Base-by-base conservation (phyloP, 257 asterid genomes). In the Fraxinus quadrangulata region DNA sequence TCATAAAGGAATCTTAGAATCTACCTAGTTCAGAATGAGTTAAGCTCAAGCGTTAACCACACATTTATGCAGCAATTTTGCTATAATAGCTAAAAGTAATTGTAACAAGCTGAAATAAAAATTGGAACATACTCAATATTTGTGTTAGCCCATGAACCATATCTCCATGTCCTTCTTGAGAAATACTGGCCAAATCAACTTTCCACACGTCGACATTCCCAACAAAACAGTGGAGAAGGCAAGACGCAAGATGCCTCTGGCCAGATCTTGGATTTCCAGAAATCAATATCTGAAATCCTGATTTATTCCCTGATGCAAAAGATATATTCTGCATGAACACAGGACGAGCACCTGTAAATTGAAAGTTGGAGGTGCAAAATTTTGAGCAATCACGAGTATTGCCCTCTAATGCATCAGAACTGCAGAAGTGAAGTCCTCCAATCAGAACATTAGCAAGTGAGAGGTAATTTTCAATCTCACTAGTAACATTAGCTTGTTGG, bases 111-210 rank as follows among this genome's bases (percentile, higher is more conserved):
- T 49, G 73, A 70, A 71, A 83, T 36, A 45, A 74, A 63, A 75
- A 84, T 76, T 59, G 8, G 28, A 71, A 81, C 98, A 81, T 96
- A 96, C 99, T 88, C 88, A 96, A 80, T 79, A 90, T 86, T 40
- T 77, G 89, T 28, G 94, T 89, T 75, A 96, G 83, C 80, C 99
- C 98, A 81, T 88, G 94, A 85, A 92, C 82, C 92, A 90, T 84
- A 88, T 96, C 99, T 73, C 99, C 99, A 75, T 80, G 97, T 65
- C 98, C 99, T 90, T 93, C 97, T 80, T 89, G 97, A 69, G 92
- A 92, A 74, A 92, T 85, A 70, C 97, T 86, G 77, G 99, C 97
- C 89, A 90, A 80, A 83, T 96, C 98, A 85, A 96, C 86, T 87
- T 93, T 96, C 86, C 90, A 93, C 71, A 88, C 81, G 80, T 93